Conservation (phyloP, 169 alveolate species). For the Plasmodium relictum region DNA sequence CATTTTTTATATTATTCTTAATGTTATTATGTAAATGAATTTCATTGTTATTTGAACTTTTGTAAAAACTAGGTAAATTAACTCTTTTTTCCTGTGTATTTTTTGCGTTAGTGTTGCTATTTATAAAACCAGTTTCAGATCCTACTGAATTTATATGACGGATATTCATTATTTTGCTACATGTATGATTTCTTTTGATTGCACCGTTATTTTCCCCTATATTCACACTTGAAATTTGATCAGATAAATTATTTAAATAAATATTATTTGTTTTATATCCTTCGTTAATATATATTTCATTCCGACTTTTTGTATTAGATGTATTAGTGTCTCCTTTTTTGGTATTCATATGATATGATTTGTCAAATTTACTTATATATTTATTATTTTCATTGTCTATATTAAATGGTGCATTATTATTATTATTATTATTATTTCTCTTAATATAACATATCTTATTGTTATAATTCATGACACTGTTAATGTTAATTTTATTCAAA, state of each 20-base stretch:
- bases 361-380: not conserved
- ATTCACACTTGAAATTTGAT: conserved; percentile 3
- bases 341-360: not conserved
- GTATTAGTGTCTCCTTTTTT: not conserved
- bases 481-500: no score
- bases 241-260: conserved; percentile 28
- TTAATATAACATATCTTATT: no score
- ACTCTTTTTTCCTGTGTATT: no score
- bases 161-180: not conserved
- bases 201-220: not conserved
- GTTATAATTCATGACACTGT: no score
- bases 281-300: conserved; percentile 10
- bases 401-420: not conserved
- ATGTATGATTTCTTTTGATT: not conserved
- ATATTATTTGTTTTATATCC: conserved; percentile 6
- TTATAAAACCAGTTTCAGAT: not conserved
- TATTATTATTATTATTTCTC: not conserved
- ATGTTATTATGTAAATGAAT: not conserved
- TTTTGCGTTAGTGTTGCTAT: not conserved
- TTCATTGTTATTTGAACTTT: no score
- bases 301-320: conserved; percentile 6
- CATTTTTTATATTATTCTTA: not conserved
- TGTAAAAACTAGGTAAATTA: no score
- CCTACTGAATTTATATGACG: not conserved
- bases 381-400: not conserved